phyloP scores from a whole-genome alignment of 2,329 filamentous ascomycete genomes.

The Graphiopsis chlorocephala region DNA sequence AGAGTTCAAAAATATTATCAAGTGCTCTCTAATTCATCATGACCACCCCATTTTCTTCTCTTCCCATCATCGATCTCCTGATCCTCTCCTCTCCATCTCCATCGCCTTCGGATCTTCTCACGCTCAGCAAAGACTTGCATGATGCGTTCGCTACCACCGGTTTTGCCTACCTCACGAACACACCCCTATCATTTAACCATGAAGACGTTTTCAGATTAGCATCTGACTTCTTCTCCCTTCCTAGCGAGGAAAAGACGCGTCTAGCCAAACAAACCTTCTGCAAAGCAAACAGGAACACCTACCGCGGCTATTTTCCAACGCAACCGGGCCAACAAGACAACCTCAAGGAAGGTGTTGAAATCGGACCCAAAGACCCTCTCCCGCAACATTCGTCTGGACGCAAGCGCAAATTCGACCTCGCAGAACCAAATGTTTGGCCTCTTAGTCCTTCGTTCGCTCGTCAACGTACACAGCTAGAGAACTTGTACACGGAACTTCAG shows the following conservation, averaged over 20 bases:
- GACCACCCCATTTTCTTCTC: conserved; percentile 43
- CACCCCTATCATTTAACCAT: conserved; percentile 42
- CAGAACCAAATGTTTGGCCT: conserved; percentile 45
- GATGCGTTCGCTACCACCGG: conserved; percentile 46
- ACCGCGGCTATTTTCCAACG: conserved; percentile 47
- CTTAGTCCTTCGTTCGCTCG: conserved; percentile 22
- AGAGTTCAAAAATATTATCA: background rate
- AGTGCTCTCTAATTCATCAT: conserved; percentile 31
- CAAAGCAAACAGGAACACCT: conserved; percentile 42
- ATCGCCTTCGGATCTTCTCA: conserved; percentile 28
- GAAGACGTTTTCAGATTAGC: conserved; percentile 43
- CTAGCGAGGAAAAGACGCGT: conserved; percentile 20
- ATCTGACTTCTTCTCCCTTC: conserved; percentile 25
- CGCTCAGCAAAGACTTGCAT: conserved; percentile 40
- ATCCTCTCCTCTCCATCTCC: conserved; percentile 31
- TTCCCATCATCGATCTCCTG: conserved; percentile 44
- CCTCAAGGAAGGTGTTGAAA: conserved; percentile 49
- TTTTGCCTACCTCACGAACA: conserved; percentile 47
- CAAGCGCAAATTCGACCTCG: conserved; percentile 37
- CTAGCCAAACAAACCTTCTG: conserved; percentile 45
- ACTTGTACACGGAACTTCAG: conserved; percentile 42
- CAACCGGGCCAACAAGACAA: conserved; percentile 42
- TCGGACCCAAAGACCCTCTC: conserved; percentile 35
- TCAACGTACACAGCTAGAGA: conserved; percentile 32
- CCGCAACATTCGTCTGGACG: conserved; percentile 10